phyloP scores from a whole-genome alignment of 768 basidiomycete genomes.

The Roridomyces roridus region DNA sequence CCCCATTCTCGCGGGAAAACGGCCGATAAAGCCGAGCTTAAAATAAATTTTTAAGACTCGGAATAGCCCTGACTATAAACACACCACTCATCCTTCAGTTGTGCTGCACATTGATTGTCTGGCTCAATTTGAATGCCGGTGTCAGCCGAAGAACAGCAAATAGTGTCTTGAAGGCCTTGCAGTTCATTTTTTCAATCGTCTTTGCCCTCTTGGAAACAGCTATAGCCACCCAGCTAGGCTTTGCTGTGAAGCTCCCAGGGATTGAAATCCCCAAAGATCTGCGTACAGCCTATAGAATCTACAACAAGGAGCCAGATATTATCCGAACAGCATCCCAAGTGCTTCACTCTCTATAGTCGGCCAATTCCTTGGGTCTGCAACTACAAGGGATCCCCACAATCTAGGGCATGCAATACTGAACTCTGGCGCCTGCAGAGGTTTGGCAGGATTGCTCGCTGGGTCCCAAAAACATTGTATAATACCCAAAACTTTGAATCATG shows the following conservation, averaged over 20 bases:
- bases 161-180: neutral
- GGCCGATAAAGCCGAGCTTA: too few species aligned
- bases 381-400: neutral
- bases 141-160: constrained; percentile 1
- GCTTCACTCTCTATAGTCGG: neutral
- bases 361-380: neutral
- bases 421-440: neutral
- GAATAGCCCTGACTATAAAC: too few species aligned
- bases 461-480: neutral
- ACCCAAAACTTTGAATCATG: constrained; percentile 9
- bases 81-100: neutral
- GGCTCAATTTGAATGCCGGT: constrained; percentile 2
- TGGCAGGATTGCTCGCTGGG: neutral
- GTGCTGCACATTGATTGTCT: neutral
- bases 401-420: neutral
- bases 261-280: neutral
- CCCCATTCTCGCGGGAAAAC: too few species aligned
- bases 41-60: too few species aligned
- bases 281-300: neutral
- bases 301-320: neutral
- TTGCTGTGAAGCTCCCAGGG: neutral
- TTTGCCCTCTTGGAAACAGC: neutral
- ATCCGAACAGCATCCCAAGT: neutral
- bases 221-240: neutral
- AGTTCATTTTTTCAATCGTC: neutral